Evolutionary conservation across 2,329 filamentous ascomycete species (phyloP), one percentile per base, ranked within the genome.

Genomic region (Tolypocladium tundrense): DNA sequence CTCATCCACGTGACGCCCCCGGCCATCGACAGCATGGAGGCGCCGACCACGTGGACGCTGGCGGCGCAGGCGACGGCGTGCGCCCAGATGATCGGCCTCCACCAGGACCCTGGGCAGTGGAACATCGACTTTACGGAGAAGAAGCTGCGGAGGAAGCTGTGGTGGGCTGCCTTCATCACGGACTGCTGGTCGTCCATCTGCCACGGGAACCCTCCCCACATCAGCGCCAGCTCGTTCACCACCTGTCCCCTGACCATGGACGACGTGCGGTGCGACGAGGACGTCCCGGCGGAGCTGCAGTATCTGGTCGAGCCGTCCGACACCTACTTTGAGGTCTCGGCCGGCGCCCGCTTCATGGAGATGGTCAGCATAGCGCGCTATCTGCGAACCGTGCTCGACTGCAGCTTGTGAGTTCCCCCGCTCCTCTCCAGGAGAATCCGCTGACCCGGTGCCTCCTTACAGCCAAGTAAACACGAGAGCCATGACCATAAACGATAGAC

Each of bases 191-290:
- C 76, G 1, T 70, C 75, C 1, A 68, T 78, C 35, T 74, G 73
- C 42, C 76, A 79, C 58, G 77, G 77, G 0, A 77, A 77, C 53
- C 75, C 77, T 4, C 75, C 76, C 2, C 76, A 78, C 60, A 73
- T 79, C 33, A 69, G 69, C 53, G 60, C 61, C 3, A 68, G 66
- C 3, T 74, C 76, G 0, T 79, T 74, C 56, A 73, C 71, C 53
- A 79, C 77, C 0, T 58, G 67, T 0, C 63, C 68, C 2, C 68
- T 72, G 8, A 65, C 68, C 7, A 69, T 77, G 62, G 75, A 77
- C 2, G 76, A 79, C 60, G 56, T 78, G 10, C 63, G 69, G 9
- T 72, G 68, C 21, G 76, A 78, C 39, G 77, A 79, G 60, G 70
- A 76, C 54, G 70, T 78, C 2, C 68, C 64, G 24, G 66, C 62